Base-by-base conservation (phyloP, 495 filamentous ascomycete genomes). In the Podospora fimiseda region DNA sequence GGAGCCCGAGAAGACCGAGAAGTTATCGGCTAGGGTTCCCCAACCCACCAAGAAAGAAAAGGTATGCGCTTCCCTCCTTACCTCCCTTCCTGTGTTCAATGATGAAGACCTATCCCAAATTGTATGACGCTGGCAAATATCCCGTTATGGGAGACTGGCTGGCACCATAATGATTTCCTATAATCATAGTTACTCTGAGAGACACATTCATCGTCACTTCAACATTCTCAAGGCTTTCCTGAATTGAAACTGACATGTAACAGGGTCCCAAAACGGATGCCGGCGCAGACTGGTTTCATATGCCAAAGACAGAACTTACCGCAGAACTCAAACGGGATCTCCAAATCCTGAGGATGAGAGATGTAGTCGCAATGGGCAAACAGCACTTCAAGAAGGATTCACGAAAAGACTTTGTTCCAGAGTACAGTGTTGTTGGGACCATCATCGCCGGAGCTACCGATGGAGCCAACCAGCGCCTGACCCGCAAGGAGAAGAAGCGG, bases 141-240 rank as follows among this genome's bases (percentile, higher is more conserved):
- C 65, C 72, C 73, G 73, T 73, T 56, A 70, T 69, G 67, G 70
- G 68, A 64, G 57, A 63, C 64, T 61, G 51, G 53, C 59, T 54
- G 62, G 66, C 63, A 71, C 62, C 64, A 58, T 58, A 88, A 88
- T 90, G 81, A 90, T 85, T 70, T 40, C 50, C 71, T 76, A 70
- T 73, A 75, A 80, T 90, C 89, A 96, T 96, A 98, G 93, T 98
- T 98, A 98, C 93, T 91, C 91, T 96, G 92, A 97, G n/a, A n/a
- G n/a, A n/a, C n/a, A n/a, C n/a, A n/a, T n/a, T n/a, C n/a, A n/a
- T n/a, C n/a, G n/a, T n/a, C n/a, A n/a, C n/a, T n/a, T n/a, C n/a
- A n/a, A n/a, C n/a, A n/a, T n/a, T n/a, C n/a, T n/a, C n/a, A n/a
- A n/a, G n/a, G n/a, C n/a, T n/a, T 9, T 53, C 14, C 14, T 1